Conservation (phyloP, 306 rosid species). For the Malus sylvestris region DNA sequence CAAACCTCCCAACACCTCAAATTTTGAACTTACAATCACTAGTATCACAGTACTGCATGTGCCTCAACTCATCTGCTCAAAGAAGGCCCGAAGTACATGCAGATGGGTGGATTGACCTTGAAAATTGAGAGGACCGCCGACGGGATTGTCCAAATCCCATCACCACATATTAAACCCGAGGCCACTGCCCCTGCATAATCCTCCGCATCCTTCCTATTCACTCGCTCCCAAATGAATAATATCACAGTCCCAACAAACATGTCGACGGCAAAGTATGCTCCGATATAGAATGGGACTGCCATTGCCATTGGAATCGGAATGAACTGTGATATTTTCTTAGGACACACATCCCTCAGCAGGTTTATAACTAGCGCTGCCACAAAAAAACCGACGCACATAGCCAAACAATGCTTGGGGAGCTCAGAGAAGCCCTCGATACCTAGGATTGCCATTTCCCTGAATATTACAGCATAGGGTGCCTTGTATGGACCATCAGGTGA, state of each 20-base stretch:
- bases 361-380: constrained; percentile 63
- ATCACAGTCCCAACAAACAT: constrained; percentile 88
- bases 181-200: constrained; percentile 91
- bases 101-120: constrained; percentile 79
- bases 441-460: constrained; percentile 89
- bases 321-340: constrained; percentile 59
- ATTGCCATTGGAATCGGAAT: constrained; percentile 96
- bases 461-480: constrained; percentile 84
- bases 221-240: constrained; percentile 69
- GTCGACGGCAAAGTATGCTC: constrained; percentile 87
- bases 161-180: constrained; percentile 91
- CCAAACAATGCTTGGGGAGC: constrained; percentile 79
- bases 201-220: constrained; percentile 69
- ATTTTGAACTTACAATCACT: no score
- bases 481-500: constrained; percentile 86
- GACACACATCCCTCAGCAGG: constrained; percentile 60
- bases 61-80: constrained; percentile 30
- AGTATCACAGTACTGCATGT: neutral
- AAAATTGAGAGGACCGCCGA: constrained; percentile 80
- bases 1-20: no score
- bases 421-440: constrained; percentile 87
- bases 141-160: constrained; percentile 96
- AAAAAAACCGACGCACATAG: constrained; percentile 66
- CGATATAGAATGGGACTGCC: constrained; percentile 88
- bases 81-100: constrained; percentile 92